A percentile compares a stretch with the other conserved stretches of the same genome.
phyloP scores from a whole-genome alignment of 805 yeast genomes.

The Cyberlindnera bimundalis region DNA sequence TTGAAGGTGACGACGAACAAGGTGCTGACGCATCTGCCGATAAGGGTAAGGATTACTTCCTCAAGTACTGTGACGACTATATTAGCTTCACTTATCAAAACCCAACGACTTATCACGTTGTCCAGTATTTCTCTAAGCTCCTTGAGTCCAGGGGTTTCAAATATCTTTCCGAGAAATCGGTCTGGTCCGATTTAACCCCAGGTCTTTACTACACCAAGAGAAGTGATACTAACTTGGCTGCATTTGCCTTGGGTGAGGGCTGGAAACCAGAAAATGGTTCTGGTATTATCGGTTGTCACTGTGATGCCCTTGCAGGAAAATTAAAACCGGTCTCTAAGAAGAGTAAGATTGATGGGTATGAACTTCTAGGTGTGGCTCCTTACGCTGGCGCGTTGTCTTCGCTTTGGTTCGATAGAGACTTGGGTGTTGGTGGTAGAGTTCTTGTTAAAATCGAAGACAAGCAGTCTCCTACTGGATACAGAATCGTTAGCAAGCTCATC shows the following conservation, averaged over 20 bases:
- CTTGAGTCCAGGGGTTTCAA: slow-evolving; percentile 60
- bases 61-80: slow-evolving; percentile 44
- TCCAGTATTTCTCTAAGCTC: slow-evolving; percentile 44
- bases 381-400: slow-evolving; percentile 68
- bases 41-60: slow-evolving; percentile 25
- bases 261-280: slow-evolving; percentile 66
- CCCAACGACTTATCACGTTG: slow-evolving; percentile 78
- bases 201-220: slow-evolving; percentile 67
- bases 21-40: neutral
- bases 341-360: slow-evolving; percentile 64
- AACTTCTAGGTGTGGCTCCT: slow-evolving; percentile 78
- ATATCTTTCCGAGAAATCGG: slow-evolving; percentile 58
- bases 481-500: slow-evolving; percentile 42
- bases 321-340: slow-evolving; percentile 72
- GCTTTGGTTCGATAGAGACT: slow-evolving; percentile 82
- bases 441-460: slow-evolving; percentile 42
- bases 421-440: slow-evolving; percentile 80
- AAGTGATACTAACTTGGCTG: slow-evolving; percentile 64
- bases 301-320: slow-evolving; percentile 65
- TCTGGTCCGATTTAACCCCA: slow-evolving; percentile 34
- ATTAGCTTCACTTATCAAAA: slow-evolving; percentile 66
- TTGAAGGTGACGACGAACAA: slow-evolving; percentile 3
- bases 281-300: slow-evolving; percentile 71
- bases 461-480: slow-evolving; percentile 27
- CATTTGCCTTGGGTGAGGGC: slow-evolving; percentile 63